Base-by-base conservation (phyloP, 257 asterid species). In the Cinchona pubescens region DNA sequence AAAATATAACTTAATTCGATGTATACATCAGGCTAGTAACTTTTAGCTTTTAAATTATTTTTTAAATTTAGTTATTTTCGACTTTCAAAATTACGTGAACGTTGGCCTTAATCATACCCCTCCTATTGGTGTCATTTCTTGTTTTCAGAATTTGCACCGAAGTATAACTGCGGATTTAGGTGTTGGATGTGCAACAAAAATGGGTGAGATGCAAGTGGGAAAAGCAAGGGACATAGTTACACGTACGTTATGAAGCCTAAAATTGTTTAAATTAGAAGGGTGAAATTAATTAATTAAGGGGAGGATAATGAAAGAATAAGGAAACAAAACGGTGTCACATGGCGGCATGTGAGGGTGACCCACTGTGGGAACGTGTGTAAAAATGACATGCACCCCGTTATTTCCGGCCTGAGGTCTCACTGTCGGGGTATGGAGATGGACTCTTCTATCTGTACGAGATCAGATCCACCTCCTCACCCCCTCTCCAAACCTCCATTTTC, bases 311-410 rank as follows among this genome's bases (percentile, higher is more conserved):
- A 71, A 71, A 38, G 55, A 64, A 67, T n/a, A n/a, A 72, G 59
- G 64, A 64, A 63, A 56, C 25, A 42, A n/a, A n/a, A 46, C 48
- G 83, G 75, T 75, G 51, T 83, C 91, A 88, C 91, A 87, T 90
- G 96, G 89, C 79, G 62, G 90, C 96, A 90, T 85, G 93, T 90
- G 92, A 75, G 88, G 87, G 79, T 83, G 96, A 69, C 91, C 92
- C 92, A 87, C 87, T 16, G 81, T 76, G 79, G 85, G 87, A 73
- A 46, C 75, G 74, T 68, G 76, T 75, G 80, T 81, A 79, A 83
- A 84, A 77, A 88, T 87, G 90, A 87, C 86, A 87, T 70, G 88
- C 79, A 85, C 82, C 87, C 92, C 93, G 83, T 85, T 84, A 71
- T 81, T 82, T 49, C 85, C 86, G 93, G 96, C 84, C 82, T 80